Percentiles rank a stretch among this genome's conserved stretches.
These are phyloP conservation scores for Candida multigemmis DNA, from an alignment of 805 yeast genomes.

Conservation along the genomic window DNA sequence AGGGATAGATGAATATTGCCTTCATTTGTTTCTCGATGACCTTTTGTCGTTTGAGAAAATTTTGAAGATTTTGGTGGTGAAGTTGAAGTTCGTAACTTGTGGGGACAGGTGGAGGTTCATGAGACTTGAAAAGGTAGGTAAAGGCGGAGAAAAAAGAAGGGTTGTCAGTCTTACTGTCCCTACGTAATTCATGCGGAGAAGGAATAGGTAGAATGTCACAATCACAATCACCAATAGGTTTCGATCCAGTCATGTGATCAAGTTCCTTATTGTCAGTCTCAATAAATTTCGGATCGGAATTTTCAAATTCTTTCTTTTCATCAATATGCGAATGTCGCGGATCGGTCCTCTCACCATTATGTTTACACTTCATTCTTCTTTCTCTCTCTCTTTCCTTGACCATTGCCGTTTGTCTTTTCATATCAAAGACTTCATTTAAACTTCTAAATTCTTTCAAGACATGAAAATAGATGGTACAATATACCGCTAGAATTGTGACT, in stretches of 20 bases:
- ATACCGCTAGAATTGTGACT: slow-evolving; percentile 52
- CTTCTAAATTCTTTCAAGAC: slow-evolving; percentile 54
- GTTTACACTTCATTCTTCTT: too few relatives aligned
- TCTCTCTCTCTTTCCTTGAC: too few relatives aligned
- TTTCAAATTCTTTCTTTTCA: too few relatives aligned
- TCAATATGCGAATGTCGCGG: too few relatives aligned
- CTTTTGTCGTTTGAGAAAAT: slow-evolving; percentile 53
- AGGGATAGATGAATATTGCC: slow-evolving; percentile 74
- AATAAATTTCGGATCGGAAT: slow-evolving; percentile 16
- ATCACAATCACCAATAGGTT: too few relatives aligned
- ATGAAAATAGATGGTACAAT: slow-evolving; percentile 62
- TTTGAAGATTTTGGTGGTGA: slow-evolving; percentile 36
- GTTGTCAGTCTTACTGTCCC: too few relatives aligned
- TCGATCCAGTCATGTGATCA: too few relatives aligned
- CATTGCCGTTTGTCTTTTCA: too few relatives aligned
- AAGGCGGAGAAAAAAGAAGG: too few relatives aligned
- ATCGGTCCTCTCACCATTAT: slow-evolving; percentile 6
- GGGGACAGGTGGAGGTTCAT: background rate
- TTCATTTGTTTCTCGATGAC: slow-evolving; percentile 71
- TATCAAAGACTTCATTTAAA: slow-evolving; percentile 44
- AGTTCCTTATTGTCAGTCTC: slow-evolving; percentile 14
- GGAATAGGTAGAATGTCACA: too few relatives aligned
- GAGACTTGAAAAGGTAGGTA: too few relatives aligned
- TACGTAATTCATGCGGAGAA: too few relatives aligned
- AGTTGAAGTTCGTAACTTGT: background rate